A percentile compares a stretch with the other conserved stretches of the same genome.
phyloP scores from a whole-genome alignment of 257 asterid species.

The Lantana camara region DNA sequence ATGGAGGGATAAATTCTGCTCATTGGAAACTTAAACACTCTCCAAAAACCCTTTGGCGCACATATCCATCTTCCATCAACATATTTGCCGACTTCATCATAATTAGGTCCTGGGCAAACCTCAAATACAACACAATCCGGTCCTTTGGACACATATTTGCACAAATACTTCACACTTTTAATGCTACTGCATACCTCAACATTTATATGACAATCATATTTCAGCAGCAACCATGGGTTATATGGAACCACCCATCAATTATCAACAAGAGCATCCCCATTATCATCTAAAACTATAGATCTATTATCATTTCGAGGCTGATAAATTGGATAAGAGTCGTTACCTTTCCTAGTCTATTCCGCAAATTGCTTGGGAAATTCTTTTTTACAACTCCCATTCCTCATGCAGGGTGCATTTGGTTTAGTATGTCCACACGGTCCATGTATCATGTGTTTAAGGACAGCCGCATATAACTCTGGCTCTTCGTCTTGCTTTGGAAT shows the following conservation, averaged over 20 bases:
- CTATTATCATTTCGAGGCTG: too few species aligned
- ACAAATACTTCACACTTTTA: too few species aligned
- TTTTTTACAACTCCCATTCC: too few species aligned
- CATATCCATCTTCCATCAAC: too few species aligned
- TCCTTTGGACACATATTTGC: background rate
- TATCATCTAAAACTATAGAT: too few species aligned
- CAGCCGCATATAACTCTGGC: too few species aligned
- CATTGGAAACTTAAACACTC: background rate
- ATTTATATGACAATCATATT: too few species aligned
- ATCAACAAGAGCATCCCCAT: too few species aligned
- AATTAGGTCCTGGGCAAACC: background rate
- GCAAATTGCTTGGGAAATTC: background rate
- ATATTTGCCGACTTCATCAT: background rate
- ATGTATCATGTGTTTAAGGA: too few species aligned
- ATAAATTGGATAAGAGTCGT: background rate
- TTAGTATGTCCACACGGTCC: background rate
- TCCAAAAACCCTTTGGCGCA: background rate
- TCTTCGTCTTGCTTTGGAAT: background rate
- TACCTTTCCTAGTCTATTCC: background rate
- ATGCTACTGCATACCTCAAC: too few species aligned
- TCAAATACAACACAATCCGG: background rate
- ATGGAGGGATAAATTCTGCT: background rate
- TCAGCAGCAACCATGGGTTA: too few species aligned
- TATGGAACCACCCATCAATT: too few species aligned
- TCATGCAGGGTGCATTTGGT: background rate